Conservation (phyloP, 192 early-diverging fungal species). For the Oehlia diaphana region DNA sequence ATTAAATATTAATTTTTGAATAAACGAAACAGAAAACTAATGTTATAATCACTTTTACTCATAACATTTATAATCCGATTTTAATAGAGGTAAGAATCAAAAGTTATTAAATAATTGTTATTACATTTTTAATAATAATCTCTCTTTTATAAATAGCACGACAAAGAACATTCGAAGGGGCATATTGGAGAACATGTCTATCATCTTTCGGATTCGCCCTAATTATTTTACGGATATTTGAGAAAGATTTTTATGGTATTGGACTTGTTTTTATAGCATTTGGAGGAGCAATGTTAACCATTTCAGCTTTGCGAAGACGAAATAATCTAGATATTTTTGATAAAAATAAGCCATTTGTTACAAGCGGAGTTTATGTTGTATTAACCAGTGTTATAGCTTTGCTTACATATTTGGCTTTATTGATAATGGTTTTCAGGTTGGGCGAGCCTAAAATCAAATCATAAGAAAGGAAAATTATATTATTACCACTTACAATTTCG, state of each 20-base stretch:
- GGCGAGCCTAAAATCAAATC: too few relatives aligned
- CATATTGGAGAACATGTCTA: slow-evolving; percentile 59
- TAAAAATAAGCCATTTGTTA: slow-evolving; percentile 51
- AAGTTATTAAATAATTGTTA: too few relatives aligned
- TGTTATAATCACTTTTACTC: too few relatives aligned
- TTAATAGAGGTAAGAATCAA: too few relatives aligned
- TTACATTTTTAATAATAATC: background rate
- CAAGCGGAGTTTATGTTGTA: slow-evolving; percentile 54
- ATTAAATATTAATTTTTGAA: too few relatives aligned
- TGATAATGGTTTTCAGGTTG: slow-evolving; percentile 38
- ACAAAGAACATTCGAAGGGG: slow-evolving; percentile 61
- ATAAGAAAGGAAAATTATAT: too few relatives aligned
- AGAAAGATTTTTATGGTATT: slow-evolving; percentile 52
- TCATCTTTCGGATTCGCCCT: slow-evolving; percentile 55
- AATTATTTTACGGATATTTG: slow-evolving; percentile 57
- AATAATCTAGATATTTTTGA: slow-evolving; percentile 59
- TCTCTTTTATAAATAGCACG: slow-evolving; percentile 36
- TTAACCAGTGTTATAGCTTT: slow-evolving; percentile 47
- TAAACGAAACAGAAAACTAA: too few relatives aligned
- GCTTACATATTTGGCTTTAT: slow-evolving; percentile 43
- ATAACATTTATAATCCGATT: too few relatives aligned
- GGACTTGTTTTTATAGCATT: slow-evolving; percentile 58
- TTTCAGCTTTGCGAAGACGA: slow-evolving; percentile 45
- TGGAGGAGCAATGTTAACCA: slow-evolving; percentile 50
- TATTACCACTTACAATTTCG: too few relatives aligned